Evolutionary conservation across 371 early-diverging fungal genomes (phyloP).

Genomic region (Mortierella sp.): DNA sequence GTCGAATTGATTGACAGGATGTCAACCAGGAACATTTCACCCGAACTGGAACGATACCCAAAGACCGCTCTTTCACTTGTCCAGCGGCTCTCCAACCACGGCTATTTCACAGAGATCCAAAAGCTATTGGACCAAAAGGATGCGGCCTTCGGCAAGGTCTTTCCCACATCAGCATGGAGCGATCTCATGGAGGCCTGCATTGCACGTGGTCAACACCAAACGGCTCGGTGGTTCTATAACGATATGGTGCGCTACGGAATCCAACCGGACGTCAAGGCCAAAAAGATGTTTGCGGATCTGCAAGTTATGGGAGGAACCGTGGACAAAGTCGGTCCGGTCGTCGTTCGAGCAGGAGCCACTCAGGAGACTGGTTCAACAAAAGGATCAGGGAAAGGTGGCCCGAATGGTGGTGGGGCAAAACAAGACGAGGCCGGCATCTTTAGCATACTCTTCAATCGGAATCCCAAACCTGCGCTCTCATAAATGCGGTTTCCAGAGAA

Average conservation of each 20-base stretch:
- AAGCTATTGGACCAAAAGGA: constrained; percentile 39
- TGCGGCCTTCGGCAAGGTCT: constrained; percentile 30
- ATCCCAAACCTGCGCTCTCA: constrained; percentile 9
- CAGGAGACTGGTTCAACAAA: not conserved
- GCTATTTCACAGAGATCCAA: constrained; percentile 50
- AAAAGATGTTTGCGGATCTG: constrained; percentile 39
- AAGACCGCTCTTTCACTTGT: constrained; percentile 25
- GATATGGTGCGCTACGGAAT: constrained; percentile 49
- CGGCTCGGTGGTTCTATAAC: constrained; percentile 48
- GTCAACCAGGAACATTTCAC: constrained; percentile 36
- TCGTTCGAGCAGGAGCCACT: not conserved
- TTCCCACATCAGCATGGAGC: constrained; percentile 33
- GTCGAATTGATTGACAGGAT: constrained; percentile 48
- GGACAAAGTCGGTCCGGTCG: constrained; percentile 30
- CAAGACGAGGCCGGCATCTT: constrained; percentile 4
- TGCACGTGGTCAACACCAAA: constrained; percentile 36
- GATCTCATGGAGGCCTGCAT: constrained; percentile 46
- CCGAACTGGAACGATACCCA: constrained; percentile 44
- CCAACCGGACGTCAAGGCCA: constrained; percentile 30
- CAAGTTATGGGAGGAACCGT: constrained; percentile 35
- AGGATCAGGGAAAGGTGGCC: not conserved
- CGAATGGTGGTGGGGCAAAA: not conserved
- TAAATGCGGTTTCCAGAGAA: not conserved
- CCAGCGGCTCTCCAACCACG: constrained; percentile 23
- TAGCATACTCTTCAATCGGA: constrained; percentile 10